Conservation (phyloP, 345 rosid species). For the Jatropha curcas region DNA sequence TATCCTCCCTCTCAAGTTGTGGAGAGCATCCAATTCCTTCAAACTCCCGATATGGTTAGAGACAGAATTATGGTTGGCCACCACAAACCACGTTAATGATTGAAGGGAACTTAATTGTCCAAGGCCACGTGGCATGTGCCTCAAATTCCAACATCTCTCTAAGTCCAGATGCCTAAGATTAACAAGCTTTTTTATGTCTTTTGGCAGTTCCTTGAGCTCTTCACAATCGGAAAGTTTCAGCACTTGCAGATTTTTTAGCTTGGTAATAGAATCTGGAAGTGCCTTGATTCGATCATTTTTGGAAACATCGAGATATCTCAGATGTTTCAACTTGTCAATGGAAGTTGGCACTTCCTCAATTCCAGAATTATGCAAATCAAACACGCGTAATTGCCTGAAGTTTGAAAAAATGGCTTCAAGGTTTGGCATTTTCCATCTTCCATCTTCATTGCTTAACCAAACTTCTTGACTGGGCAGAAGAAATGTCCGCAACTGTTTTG, state of each 20-base stretch:
- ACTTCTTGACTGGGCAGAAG: not conserved
- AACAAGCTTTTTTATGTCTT: not conserved
- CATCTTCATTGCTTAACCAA: too few species aligned
- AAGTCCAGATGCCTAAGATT: conserved; percentile 1
- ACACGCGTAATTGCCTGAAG: not conserved
- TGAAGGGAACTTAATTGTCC: not conserved
- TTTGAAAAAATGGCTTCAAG: not conserved
- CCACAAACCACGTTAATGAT: not conserved
- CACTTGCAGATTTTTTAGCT: conserved; percentile 19
- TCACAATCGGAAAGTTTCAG: not conserved
- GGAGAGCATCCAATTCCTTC: not conserved
- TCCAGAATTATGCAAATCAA: not conserved
- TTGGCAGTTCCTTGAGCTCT: not conserved
- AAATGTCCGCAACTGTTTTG: conserved; percentile 4
- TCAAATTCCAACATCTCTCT: not conserved
- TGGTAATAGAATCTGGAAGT: conserved; percentile 16
- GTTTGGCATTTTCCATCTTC: not conserved
- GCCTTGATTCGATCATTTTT: not conserved
- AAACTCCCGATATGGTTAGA: not conserved
- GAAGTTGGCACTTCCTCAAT: conserved; percentile 2
- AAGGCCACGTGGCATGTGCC: conserved; percentile 7
- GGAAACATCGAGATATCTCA: conserved; percentile 26
- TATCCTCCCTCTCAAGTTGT: not conserved
- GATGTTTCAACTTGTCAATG: conserved; percentile 14
- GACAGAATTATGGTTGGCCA: not conserved